These are phyloP conservation scores for Schwanniomyces pseudopolymorphus DNA, from an alignment of 805 yeast genomes.

Conservation along the genomic window DNA sequence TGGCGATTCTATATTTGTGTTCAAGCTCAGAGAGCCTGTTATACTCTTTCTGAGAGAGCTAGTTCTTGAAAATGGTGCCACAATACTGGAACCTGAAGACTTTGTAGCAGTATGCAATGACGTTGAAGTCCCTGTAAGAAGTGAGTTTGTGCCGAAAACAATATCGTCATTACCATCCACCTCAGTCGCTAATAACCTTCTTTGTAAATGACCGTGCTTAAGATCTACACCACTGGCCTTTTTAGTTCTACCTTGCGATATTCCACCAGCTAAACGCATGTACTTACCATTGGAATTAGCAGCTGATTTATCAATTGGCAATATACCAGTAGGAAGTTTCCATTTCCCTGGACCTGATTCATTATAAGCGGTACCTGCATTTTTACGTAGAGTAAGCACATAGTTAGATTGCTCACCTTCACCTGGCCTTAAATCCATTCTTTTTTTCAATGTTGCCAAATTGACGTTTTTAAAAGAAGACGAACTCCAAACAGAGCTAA, in stretches of 20 bases:
- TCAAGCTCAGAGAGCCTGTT: slow-evolving; percentile 20
- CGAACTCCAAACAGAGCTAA: slow-evolving; percentile 36
- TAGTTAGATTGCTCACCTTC: slow-evolving; percentile 54
- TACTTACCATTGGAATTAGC: slow-evolving; percentile 26
- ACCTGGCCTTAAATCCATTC: slow-evolving; percentile 39
- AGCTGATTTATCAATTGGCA: slow-evolving; percentile 42
- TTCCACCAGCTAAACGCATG: slow-evolving; percentile 24
- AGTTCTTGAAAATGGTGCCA: slow-evolving; percentile 14
- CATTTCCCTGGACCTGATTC: slow-evolving; percentile 46
- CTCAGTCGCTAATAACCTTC: slow-evolving; percentile 71
- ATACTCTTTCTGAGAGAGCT: slow-evolving; percentile 31
- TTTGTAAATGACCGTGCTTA: slow-evolving; percentile 62
- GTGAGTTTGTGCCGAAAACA: slow-evolving; percentile 7
- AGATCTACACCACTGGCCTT: slow-evolving; percentile 50
- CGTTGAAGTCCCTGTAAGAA: slow-evolving; percentile 7
- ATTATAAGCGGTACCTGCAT: slow-evolving; percentile 49
- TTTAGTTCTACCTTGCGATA: slow-evolving; percentile 24
- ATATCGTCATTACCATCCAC: slow-evolving; percentile 60
- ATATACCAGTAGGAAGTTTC: slow-evolving; percentile 56
- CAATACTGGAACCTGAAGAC: slow-evolving; percentile 13
- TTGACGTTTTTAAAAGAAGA: slow-evolving; percentile 35
- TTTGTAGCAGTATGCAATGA: slow-evolving; percentile 8
- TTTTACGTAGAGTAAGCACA: slow-evolving; percentile 42
- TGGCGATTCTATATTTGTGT: slow-evolving; percentile 12
- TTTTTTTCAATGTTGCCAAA: slow-evolving; percentile 35